Conservation (phyloP, 140 eudicot genomes). For the Erigeron philadelphicus region DNA sequence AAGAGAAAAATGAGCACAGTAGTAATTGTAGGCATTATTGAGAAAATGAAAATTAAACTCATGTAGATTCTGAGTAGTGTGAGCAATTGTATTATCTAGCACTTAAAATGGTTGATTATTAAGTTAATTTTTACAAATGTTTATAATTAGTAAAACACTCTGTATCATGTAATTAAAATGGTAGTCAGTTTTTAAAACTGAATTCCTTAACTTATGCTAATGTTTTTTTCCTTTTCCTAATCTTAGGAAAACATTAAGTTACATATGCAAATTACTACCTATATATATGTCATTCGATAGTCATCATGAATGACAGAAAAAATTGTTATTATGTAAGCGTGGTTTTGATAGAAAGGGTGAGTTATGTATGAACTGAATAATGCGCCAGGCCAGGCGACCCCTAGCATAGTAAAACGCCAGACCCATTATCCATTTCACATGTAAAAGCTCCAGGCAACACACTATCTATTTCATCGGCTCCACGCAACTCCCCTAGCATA, state of each 20-base stretch:
- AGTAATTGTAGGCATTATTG: slow-evolving; percentile 2
- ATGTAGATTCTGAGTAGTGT: slow-evolving; percentile 6
- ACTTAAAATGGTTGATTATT: not conserved
- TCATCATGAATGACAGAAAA: too few species aligned
- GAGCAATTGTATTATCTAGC: not conserved
- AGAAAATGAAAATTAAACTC: slow-evolving; percentile 4
- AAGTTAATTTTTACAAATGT: not conserved
- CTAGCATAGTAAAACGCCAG: too few species aligned
- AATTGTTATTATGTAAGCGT: too few species aligned
- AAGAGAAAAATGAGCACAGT: not conserved
- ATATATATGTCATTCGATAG: too few species aligned
- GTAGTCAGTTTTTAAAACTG: slow-evolving; percentile 23
- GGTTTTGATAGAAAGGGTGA: too few species aligned
- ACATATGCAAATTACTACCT: slow-evolving; percentile 11
- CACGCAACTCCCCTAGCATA: too few species aligned
- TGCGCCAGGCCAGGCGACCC: too few species aligned
- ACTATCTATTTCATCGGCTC: too few species aligned
- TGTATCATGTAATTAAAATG: slow-evolving; percentile 20
- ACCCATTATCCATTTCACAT: too few species aligned
- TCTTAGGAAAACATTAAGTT: slow-evolving; percentile 13
- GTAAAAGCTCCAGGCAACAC: too few species aligned
- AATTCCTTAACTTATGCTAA: slow-evolving; percentile 22
- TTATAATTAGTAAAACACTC: slow-evolving; percentile 20
- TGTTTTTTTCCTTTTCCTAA: not conserved
- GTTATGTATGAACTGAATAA: too few species aligned